Conservation (phyloP, 2,329 filamentous ascomycete species). For the Penicillium rolfsii region DNA sequence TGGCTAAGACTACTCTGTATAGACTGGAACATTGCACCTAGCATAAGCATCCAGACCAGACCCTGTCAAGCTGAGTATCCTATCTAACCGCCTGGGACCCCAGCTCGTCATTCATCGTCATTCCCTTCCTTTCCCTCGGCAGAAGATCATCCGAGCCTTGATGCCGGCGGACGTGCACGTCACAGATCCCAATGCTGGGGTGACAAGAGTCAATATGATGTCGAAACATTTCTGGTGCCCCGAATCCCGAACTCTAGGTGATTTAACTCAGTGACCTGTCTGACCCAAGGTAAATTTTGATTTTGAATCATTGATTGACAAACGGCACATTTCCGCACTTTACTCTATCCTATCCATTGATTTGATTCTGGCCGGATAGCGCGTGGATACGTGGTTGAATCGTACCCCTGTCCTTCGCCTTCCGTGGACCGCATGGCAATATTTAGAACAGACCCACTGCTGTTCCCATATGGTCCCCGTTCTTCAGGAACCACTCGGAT, state of each 20-base stretch:
- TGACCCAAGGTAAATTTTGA: background rate
- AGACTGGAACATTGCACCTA: background rate
- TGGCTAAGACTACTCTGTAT: background rate
- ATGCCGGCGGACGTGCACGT: constrained; percentile 2
- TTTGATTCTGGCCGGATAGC: background rate
- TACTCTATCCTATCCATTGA: background rate
- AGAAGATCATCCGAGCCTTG: background rate
- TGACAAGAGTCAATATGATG: constrained; percentile 3
- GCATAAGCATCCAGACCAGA: background rate
- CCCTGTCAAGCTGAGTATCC: background rate
- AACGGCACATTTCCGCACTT: background rate
- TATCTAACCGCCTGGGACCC: background rate
- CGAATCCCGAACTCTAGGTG: background rate
- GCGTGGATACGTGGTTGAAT: background rate
- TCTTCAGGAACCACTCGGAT: background rate
- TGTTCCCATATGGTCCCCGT: background rate
- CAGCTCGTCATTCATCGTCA: background rate
- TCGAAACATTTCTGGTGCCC: background rate
- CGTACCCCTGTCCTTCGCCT: background rate
- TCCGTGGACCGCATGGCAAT: constrained; percentile 5
- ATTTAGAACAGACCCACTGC: background rate
- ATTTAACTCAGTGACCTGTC: background rate
- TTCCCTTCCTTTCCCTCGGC: background rate
- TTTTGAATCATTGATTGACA: background rate
- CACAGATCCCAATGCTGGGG: background rate